A percentile compares a stretch with the other conserved stretches of the same genome.
phyloP scores from a whole-genome alignment of 2,329 filamentous ascomycete species.

The Calonectria fujianensis region DNA sequence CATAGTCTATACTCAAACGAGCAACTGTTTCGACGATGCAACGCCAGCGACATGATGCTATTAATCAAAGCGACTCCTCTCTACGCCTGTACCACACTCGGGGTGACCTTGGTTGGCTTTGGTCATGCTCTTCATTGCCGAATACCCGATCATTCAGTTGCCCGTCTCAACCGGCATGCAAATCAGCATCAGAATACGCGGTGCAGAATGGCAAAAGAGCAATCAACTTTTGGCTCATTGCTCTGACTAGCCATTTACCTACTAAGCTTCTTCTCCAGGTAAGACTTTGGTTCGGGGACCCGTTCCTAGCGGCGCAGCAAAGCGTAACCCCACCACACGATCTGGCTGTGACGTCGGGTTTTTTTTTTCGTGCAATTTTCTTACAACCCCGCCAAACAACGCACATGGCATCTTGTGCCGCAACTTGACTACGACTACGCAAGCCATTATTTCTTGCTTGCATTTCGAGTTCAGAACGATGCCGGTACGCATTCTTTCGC shows the following conservation, averaged over 20 bases:
- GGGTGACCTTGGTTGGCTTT: no score
- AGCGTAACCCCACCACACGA: constrained; percentile 26
- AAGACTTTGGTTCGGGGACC: background rate
- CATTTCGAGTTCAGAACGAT: constrained; percentile 43
- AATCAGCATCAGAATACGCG: background rate
- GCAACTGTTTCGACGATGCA: background rate
- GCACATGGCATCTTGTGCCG: constrained; percentile 3
- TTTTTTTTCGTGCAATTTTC: constrained; percentile 34
- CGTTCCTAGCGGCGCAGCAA: constrained; percentile 14
- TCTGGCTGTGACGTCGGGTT: constrained; percentile 27
- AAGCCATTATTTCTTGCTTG: background rate
- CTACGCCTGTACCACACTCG: no score
- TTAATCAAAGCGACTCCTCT: background rate
- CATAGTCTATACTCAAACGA: background rate
- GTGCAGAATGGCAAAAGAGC: background rate
- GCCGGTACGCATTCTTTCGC: constrained; percentile 48
- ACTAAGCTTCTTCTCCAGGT: background rate
- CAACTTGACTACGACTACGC: background rate
- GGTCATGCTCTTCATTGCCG: background rate
- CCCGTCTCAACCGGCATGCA: background rate
- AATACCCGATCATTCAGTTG: background rate
- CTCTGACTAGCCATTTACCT: background rate
- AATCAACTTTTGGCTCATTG: background rate
- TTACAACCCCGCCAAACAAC: constrained; percentile 36
- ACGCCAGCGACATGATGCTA: no score